Evolutionary conservation across 768 basidiomycete genomes (phyloP), one percentile per base, ranked within the genome.

Genomic region (Podaxis sp.): DNA sequence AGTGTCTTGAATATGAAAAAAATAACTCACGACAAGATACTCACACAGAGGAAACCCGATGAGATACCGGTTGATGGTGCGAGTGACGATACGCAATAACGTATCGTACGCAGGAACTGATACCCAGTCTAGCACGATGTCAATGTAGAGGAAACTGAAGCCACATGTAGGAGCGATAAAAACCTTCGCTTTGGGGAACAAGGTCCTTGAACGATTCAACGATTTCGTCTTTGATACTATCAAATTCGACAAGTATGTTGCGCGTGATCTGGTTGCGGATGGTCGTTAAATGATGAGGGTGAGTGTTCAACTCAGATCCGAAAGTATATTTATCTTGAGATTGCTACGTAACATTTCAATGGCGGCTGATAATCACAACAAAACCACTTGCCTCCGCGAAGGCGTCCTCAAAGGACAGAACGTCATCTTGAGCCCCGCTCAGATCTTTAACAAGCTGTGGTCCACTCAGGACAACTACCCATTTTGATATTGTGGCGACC

Each of bases 11-110:
- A 30, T n/a, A 41, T 41, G 10, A 40, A 41, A 12, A 22, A 10
- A 13, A 17, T 6, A 17, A 17, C 15, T 41, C 22, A 15, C 8
- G 8, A 28, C 8, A 2, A 12, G 36, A 73, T 46, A 46, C 77
- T n/a, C 52, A 82, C 84, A 84, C 2, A 81, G 56, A 2, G 82
- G 81, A 30, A 77, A 69, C 0, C 84, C 85, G 2, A 86, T 79
- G 53, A 86, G 81, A 0, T 77, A 46, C 17, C 84, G 76, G 64
- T 80, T 82, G 54, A 69, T 78, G 2, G 73, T 69, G 46, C 80
- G 77, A 36, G 75, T 73, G 13, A 84, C 68, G 12, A 84, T 66
- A 26, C 72, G 62, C 60, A 67, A 73, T 6, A 76, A 63, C 0
- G 58, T 67, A 0, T 71, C 64, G 4, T 73, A 26, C 2, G 66